These are phyloP conservation scores for Tetrapyrgos nigripes DNA, from an alignment of 1,284 basidiomycete species.

Conservation along the genomic window DNA sequence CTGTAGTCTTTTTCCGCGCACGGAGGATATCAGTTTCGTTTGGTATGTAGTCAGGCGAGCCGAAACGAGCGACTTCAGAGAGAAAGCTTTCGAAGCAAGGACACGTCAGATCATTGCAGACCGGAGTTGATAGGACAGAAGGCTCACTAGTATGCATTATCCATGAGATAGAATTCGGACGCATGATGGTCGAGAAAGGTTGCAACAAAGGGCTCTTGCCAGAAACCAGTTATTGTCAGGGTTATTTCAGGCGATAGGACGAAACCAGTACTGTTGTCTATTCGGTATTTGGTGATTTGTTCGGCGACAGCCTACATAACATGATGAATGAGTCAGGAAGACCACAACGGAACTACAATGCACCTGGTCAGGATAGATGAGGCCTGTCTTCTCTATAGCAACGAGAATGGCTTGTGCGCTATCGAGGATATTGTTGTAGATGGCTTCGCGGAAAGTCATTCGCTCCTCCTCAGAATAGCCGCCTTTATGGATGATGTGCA, in stretches of 20 bases:
- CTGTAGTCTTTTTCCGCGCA: conserved; percentile 91
- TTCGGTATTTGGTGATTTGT: conserved; percentile 64
- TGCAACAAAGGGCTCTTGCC: conserved; percentile 91
- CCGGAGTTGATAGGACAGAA: background rate
- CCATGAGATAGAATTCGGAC: conserved; percentile 96
- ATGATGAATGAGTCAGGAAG: background rate
- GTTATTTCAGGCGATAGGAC: conserved; percentile 72
- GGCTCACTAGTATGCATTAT: conserved; percentile 87
- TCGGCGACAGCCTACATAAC: conserved; percentile 57
- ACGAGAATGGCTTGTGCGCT: conserved; percentile 89
- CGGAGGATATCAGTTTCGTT: conserved; percentile 90
- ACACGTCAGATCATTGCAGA: conserved; percentile 2
- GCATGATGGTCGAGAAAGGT: conserved; percentile 84
- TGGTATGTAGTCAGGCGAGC: conserved; percentile 81
- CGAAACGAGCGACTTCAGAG: conserved; percentile 84
- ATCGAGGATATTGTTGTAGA: conserved; percentile 89
- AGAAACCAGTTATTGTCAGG: conserved; percentile 81
- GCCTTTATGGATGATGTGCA: conserved; percentile 99
- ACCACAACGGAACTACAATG: conserved; percentile 26
- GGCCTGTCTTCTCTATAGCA: conserved; percentile 89
- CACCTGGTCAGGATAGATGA: conserved; percentile 80
- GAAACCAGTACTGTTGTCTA: conserved; percentile 47
- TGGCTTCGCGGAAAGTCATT: conserved; percentile 77
- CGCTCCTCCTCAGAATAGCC: conserved; percentile 89
- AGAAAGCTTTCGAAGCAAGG: conserved; percentile 74